Evolutionary conservation across 164 flowering plant species (phyloP).

Genomic region (Kalanchoe fedtschenkoi): DNA sequence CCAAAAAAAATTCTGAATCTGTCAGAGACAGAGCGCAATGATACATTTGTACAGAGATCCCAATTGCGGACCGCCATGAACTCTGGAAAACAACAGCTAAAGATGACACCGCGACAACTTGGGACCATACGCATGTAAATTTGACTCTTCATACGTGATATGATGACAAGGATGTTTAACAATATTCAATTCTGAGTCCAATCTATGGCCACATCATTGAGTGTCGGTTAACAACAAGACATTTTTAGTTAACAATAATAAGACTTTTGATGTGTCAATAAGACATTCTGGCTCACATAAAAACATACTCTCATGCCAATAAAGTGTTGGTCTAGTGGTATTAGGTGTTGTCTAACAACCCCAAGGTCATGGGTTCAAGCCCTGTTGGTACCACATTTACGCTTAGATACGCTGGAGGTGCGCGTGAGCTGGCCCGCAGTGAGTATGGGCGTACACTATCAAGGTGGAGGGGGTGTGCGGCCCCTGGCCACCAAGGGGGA

Average conservation of each 20-base stretch:
- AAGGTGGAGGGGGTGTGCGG: too few relatives aligned
- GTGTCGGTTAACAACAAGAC: background rate
- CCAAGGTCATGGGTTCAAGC: too few relatives aligned
- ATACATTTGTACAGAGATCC: background rate
- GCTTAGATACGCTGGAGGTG: too few relatives aligned
- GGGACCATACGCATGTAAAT: constrained; percentile 1
- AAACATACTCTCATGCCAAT: too few relatives aligned
- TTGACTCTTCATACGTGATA: constrained; percentile 2
- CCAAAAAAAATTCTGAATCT: too few relatives aligned
- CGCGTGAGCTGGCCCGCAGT: too few relatives aligned
- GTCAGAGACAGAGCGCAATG: background rate
- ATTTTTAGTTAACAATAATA: background rate
- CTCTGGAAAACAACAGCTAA: constrained; percentile 1
- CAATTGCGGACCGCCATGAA: background rate
- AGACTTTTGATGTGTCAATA: too few relatives aligned
- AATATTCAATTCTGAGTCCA: background rate
- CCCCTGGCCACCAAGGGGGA: too few relatives aligned
- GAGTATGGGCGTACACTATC: too few relatives aligned
- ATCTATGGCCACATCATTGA: background rate
- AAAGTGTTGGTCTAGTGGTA: too few relatives aligned
- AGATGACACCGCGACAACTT: background rate
- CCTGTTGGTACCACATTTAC: too few relatives aligned
- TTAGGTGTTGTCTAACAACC: too few relatives aligned
- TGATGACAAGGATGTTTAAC: background rate
- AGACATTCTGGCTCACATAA: background rate